Conservation (phyloP, 306 rosid species). For the Vachellia collinsii region DNA sequence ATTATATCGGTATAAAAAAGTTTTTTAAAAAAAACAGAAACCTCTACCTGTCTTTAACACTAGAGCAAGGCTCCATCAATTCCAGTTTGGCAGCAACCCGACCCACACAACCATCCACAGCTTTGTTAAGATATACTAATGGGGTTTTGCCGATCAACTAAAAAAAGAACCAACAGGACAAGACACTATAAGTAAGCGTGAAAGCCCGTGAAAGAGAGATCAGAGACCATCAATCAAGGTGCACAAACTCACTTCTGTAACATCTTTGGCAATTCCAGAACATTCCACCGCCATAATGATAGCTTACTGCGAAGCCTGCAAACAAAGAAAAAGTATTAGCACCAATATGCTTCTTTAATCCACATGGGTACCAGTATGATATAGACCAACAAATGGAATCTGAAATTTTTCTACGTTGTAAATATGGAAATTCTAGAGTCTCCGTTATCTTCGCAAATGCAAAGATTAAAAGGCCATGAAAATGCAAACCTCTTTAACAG, state of each 20-base stretch:
- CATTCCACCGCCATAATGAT: conserved; percentile 60
- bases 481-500: conserved; percentile 1
- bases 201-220: conserved; percentile 1
- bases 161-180: conserved; percentile 22
- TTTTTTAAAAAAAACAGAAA: neutral
- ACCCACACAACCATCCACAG: conserved; percentile 68
- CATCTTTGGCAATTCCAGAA: conserved; percentile 69
- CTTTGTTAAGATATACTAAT: conserved; percentile 67
- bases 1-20: conserved; percentile 3
- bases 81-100: conserved; percentile 76
- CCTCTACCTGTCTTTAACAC: conserved; percentile 75
- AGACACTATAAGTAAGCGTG: neutral
- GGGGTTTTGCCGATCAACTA: conserved; percentile 84
- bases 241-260: conserved; percentile 63
- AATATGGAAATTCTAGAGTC: neutral
- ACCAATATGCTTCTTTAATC: conserved; percentile 4
- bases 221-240: neutral
- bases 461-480: neutral
- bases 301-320: conserved; percentile 43
- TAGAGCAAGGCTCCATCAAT: conserved; percentile 84
- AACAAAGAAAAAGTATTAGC: conserved; percentile 17
- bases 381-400: conserved; percentile 18
- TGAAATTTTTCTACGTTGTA: conserved; percentile 21
- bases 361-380: neutral
- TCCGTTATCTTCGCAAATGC: neutral